Evolutionary conservation across 208 protist species (phyloP), one percentile per base, ranked within the genome.

Genomic region (Crithidia bombi): DNA sequence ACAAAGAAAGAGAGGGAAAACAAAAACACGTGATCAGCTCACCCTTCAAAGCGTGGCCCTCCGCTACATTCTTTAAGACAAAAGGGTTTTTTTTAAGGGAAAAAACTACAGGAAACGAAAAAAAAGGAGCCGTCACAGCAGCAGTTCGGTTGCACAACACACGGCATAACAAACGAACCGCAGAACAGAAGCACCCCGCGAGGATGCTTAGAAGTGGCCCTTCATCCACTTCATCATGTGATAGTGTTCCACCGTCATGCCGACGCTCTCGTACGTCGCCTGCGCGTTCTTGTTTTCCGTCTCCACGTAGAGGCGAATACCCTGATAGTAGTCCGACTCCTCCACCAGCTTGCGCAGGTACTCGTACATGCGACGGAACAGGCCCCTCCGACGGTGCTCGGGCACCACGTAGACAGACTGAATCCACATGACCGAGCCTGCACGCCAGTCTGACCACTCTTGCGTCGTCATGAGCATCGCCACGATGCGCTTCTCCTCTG

Each of bases 221-320:
- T 92, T 92, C 75, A 79, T 86, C 82, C 83, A 88, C 41, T 86
- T 83, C 87, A 92, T 89, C 76, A 89, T 86, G 65, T 83, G 32
- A 69, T 90, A 88, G 69, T 92, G 81, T 63, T 90, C 87, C 62
- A 73, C 70, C 44, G 69, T 58, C 83, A 92, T 89, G 0, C 87
- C 87, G 58, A 90, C 35, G 12, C 57, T 73, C 23, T 68, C 39
- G 68, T 92, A 89, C 41, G 73, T 70, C 35, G 38, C 69, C 36
- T 65, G 81, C 32, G 87, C 83, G 17, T 63, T 63, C 39, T 39
- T 44, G 56, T 90, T 92, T 51, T 75, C 73, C 38, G 72, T 73
- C 73, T 87, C 81, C 36, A 88, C 83, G 63, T 86, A 89, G 12
- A 90, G 78, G 9, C 87, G 83, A 17, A 92, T 79, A 14, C 83